A percentile compares a stretch with the other conserved stretches of the same genome.
These are phyloP conservation scores for Vigna mungo DNA, from an alignment of 306 rosid species.

Conservation along the genomic window DNA sequence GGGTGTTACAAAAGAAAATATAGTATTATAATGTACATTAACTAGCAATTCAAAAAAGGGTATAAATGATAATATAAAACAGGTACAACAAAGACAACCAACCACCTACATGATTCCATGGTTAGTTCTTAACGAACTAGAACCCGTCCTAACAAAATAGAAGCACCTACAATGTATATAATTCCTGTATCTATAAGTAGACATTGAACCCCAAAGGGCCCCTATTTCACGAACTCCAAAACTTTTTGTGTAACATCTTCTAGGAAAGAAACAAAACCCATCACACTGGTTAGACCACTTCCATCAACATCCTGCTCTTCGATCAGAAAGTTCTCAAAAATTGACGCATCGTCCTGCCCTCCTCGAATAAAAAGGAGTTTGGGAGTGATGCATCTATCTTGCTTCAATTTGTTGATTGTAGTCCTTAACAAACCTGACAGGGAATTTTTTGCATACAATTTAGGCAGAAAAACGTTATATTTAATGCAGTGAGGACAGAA, in stretches of 20 bases:
- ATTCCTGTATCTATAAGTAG: slow-evolving; percentile 38
- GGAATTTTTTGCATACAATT: slow-evolving; percentile 33
- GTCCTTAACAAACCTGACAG: slow-evolving; percentile 79
- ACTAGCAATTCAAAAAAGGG: slow-evolving; percentile 37
- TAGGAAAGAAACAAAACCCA: slow-evolving; percentile 86
- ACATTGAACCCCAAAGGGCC: slow-evolving; percentile 39
- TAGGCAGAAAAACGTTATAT: slow-evolving; percentile 37
- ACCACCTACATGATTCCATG: slow-evolving; percentile 32
- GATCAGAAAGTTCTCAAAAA: slow-evolving; percentile 87
- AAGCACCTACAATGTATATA: slow-evolving; percentile 40
- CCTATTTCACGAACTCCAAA: slow-evolving; percentile 75
- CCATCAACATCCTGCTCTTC: slow-evolving; percentile 97
- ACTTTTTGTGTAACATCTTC: slow-evolving; percentile 76
- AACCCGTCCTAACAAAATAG: slow-evolving; percentile 42
- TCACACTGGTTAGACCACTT: slow-evolving; percentile 81
- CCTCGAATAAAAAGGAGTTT: slow-evolving; percentile 86
- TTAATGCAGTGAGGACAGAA: slow-evolving; percentile 31
- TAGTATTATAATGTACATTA: slow-evolving; percentile 45
- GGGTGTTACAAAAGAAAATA: slow-evolving; percentile 18
- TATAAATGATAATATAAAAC: slow-evolving; percentile 37
- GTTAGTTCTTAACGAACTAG: slow-evolving; percentile 23
- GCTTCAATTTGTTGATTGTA: slow-evolving; percentile 78
- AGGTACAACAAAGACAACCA: slow-evolving; percentile 39
- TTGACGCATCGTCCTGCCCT: slow-evolving; percentile 88
- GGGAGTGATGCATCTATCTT: slow-evolving; percentile 93